Percentiles rank a stretch among this genome's conserved stretches.
Evolutionary conservation across 2,329 filamentous ascomycete species (phyloP).

Genomic region (Penicillium sp.): DNA sequence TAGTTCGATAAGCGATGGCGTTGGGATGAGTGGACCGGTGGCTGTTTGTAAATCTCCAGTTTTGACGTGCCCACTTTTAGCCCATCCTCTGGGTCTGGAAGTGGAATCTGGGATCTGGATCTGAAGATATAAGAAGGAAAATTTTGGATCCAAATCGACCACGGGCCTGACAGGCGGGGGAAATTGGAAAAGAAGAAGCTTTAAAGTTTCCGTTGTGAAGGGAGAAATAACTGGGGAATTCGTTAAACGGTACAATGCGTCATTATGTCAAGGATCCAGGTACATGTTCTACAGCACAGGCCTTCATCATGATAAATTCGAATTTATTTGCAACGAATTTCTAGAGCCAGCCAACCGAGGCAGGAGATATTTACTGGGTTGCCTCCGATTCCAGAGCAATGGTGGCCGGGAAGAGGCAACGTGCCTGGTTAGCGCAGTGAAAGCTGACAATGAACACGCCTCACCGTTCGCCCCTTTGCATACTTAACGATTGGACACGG

Average conservation of each 20-base stretch:
- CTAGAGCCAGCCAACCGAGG: neutral
- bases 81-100: neutral
- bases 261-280: neutral
- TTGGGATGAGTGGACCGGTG: neutral
- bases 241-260: neutral
- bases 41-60: neutral
- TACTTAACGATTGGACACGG: neutral
- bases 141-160: neutral
- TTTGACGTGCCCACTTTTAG: neutral
- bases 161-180: neutral
- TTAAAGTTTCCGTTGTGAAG: neutral
- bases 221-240: neutral
- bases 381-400: neutral
- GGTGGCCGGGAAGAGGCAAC: neutral
- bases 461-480: neutral
- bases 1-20: neutral
- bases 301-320: neutral
- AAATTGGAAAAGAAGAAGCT: neutral
- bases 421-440: neutral
- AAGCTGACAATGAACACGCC: neutral
- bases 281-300: neutral
- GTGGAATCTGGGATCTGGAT: neutral
- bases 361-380: neutral
- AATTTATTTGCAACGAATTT: neutral
- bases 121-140: neutral